These are phyloP conservation scores for Penicillium hordei DNA, from an alignment of 2,329 filamentous ascomycete species.

Conservation along the genomic window DNA sequence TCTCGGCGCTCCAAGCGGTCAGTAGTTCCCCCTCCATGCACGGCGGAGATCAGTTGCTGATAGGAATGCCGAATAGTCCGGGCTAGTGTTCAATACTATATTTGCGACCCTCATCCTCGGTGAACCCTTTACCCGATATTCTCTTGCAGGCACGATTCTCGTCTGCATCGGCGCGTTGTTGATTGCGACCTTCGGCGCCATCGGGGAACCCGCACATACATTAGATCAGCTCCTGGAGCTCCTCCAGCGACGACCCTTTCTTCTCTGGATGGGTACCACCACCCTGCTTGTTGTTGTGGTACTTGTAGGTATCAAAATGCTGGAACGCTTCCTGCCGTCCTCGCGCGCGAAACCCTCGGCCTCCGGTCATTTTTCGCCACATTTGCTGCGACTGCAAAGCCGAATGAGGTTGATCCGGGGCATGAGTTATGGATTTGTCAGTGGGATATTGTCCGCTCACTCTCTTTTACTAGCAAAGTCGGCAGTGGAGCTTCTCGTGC, in stretches of 20 bases:
- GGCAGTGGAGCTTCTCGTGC: conserved; percentile 88
- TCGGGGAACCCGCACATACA: conserved; percentile 88
- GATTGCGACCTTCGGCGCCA: conserved; percentile 90
- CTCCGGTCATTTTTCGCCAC: conserved; percentile 47
- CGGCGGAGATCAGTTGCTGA: conserved; percentile 13
- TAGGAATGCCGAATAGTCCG: conserved; percentile 55
- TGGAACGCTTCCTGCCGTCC: conserved; percentile 41
- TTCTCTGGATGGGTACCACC: conserved; percentile 86
- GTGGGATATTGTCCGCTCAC: conserved; percentile 91
- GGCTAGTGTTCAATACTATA: conserved; percentile 97
- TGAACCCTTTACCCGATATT: conserved; percentile 92
- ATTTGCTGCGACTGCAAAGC: conserved; percentile 48
- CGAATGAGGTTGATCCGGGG: conserved; percentile 75
- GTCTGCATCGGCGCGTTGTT: conserved; percentile 86
- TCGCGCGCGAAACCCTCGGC: conserved; percentile 38
- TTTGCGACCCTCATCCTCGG: conserved; percentile 90
- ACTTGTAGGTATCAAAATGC: conserved; percentile 56
- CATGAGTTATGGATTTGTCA: conserved; percentile 83
- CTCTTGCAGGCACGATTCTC: conserved; percentile 82
- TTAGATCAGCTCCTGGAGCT: conserved; percentile 77
- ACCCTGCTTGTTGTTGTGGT: conserved; percentile 69
- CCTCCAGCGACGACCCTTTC: conserved; percentile 70
- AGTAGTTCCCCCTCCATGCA: conserved; percentile 23
- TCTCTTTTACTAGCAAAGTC: conserved; percentile 92
- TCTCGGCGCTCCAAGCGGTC: conserved; percentile 87